phyloP scores from a whole-genome alignment of 371 early-diverging fungal species.

The Entomophthora muscae region DNA sequence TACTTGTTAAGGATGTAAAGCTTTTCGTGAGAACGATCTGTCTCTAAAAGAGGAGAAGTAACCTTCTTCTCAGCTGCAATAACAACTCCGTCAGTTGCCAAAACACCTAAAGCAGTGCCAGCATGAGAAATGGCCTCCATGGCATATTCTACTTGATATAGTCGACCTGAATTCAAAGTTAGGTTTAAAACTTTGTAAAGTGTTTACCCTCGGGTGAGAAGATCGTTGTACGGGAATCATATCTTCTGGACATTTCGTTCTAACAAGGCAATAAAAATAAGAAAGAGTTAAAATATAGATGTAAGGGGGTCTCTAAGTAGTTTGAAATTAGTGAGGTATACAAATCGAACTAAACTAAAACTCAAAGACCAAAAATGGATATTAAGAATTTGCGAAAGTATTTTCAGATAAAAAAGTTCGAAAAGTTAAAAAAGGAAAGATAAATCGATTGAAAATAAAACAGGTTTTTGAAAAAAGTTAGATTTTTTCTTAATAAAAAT shows the following conservation, averaged over 20 bases:
- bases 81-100: slow-evolving; percentile 87
- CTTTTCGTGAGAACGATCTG: slow-evolving; percentile 76
- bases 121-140: slow-evolving; percentile 97
- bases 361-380: too few relatives aligned
- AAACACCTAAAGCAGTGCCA: slow-evolving; percentile 89
- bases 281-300: too few relatives aligned
- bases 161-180: slow-evolving; percentile 51
- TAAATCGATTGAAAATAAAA: too few relatives aligned
- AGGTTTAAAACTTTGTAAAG: background rate
- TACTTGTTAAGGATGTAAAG: slow-evolving; percentile 90
- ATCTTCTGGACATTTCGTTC: slow-evolving; percentile 67
- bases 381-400: too few relatives aligned
- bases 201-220: slow-evolving; percentile 92
- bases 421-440: too few relatives aligned
- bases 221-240: slow-evolving; percentile 95
- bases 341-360: too few relatives aligned
- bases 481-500: too few relatives aligned
- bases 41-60: slow-evolving; percentile 80
- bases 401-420: too few relatives aligned
- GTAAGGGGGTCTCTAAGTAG: too few relatives aligned
- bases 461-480: too few relatives aligned
- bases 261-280: too few relatives aligned
- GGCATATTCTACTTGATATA: slow-evolving; percentile 98
- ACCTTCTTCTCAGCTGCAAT: slow-evolving; percentile 96
- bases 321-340: too few relatives aligned